These are phyloP conservation scores for Tympanopsis confertula DNA, from an alignment of 2,329 filamentous ascomycete species.

Conservation along the genomic window DNA sequence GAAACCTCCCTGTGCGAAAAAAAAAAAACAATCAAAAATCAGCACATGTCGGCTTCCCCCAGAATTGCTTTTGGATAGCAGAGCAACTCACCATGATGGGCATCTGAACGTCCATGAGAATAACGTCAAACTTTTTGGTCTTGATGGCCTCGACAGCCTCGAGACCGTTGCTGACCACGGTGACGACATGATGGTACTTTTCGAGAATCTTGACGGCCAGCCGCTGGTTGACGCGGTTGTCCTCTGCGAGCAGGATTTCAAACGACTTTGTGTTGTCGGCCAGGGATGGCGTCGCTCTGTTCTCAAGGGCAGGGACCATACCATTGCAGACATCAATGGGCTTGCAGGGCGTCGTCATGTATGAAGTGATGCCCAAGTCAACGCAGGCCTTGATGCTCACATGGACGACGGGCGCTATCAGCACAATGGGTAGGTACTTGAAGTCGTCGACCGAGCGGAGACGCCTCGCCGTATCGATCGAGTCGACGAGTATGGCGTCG, in stretches of 20 bases:
- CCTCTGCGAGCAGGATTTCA: conserved; percentile 87
- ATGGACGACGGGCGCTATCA: conserved; percentile 77
- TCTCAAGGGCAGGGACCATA: conserved; percentile 89
- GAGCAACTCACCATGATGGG: conserved; percentile 78
- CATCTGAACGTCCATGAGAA: conserved; percentile 99
- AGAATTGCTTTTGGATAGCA: not conserved
- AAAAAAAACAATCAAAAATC: conserved; percentile 20
- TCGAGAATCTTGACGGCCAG: conserved; percentile 93
- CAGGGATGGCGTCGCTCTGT: conserved; percentile 78
- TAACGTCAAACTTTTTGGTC: conserved; percentile 85
- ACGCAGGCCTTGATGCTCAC: conserved; percentile 88
- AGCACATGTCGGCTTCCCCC: conserved; percentile 5
- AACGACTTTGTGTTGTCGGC: conserved; percentile 92
- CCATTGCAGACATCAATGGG: conserved; percentile 91
- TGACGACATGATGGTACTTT: conserved; percentile 87
- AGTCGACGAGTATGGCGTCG: conserved; percentile 92
- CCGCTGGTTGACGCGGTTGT: conserved; percentile 94
- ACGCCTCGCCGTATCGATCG: conserved; percentile 76
- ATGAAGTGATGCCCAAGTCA: conserved; percentile 93
- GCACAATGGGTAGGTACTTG: conserved; percentile 93
- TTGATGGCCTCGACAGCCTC: conserved; percentile 90
- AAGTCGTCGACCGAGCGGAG: conserved; percentile 84
- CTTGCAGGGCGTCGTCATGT: conserved; percentile 94
- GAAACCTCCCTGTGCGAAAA: conserved; percentile 62
- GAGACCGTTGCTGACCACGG: conserved; percentile 86